Conservation (phyloP, 495 filamentous ascomycete genomes). For the Aspergillus nidulans region DNA sequence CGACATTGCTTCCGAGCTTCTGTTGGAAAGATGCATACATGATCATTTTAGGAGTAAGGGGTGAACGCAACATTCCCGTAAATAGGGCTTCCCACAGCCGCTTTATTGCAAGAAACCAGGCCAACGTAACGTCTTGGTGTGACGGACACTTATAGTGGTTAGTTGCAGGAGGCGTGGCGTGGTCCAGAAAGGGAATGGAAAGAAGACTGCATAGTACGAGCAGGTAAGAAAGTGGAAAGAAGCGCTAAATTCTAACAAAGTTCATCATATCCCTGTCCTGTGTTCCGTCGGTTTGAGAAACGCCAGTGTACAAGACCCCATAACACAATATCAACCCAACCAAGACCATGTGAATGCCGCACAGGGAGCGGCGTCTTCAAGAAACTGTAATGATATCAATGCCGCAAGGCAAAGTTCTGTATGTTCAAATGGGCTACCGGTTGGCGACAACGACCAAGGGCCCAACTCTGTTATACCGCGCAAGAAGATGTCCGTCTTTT, state of each 20-base stretch:
- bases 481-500: background rate
- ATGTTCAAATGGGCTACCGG: background rate
- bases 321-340: conserved; percentile 12
- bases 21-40: too few species aligned
- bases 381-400: background rate
- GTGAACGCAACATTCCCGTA: too few species aligned
- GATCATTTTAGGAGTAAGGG: too few species aligned
- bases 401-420: background rate
- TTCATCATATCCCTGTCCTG: conserved; percentile 12
- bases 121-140: too few species aligned
- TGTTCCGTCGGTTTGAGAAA: conserved; percentile 25
- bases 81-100: too few species aligned
- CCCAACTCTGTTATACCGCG: background rate
- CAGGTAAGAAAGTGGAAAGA: background rate
- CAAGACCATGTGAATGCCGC: conserved; percentile 9
- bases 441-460: background rate
- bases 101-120: too few species aligned
- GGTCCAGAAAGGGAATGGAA: background rate
- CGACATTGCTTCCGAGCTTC: too few species aligned
- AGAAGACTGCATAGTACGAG: background rate
- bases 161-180: background rate
- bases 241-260: conserved; percentile 3
- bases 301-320: conserved; percentile 9
- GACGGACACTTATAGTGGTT: too few species aligned
- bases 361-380: conserved; percentile 5